phyloP scores from a whole-genome alignment of 2,329 filamentous ascomycete species.

The Aspergillus hortae region DNA sequence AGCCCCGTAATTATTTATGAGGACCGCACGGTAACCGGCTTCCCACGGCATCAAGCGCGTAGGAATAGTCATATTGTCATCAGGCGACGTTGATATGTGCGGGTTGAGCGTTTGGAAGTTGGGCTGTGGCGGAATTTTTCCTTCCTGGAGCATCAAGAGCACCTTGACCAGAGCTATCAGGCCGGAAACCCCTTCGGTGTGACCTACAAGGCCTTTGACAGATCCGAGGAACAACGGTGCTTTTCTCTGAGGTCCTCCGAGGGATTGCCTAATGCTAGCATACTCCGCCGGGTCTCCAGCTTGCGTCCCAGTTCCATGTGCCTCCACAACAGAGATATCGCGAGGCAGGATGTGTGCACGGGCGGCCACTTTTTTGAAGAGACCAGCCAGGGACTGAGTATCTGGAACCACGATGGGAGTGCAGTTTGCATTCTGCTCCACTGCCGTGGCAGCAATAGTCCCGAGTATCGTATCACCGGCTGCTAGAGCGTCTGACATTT shows the following conservation, averaged over 20 bases:
- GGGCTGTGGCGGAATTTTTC: slow-evolving; percentile 23
- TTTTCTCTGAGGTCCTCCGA: slow-evolving; percentile 16
- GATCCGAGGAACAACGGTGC: slow-evolving; percentile 22
- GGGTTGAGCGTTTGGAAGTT: slow-evolving; percentile 23
- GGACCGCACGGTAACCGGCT: slow-evolving; percentile 10
- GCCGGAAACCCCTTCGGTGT: slow-evolving; percentile 32
- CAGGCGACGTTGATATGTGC: slow-evolving; percentile 10
- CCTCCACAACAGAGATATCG: slow-evolving; percentile 30
- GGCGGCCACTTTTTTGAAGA: slow-evolving; percentile 26
- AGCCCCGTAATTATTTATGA: slow-evolving; percentile 32
- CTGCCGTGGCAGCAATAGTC: slow-evolving; percentile 30
- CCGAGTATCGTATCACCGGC: slow-evolving; percentile 46
- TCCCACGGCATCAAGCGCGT: slow-evolving; percentile 14
- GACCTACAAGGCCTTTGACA: slow-evolving; percentile 33
- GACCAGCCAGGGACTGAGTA: slow-evolving; percentile 20
- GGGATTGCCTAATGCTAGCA: slow-evolving; percentile 19
- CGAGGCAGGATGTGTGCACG: slow-evolving; percentile 19
- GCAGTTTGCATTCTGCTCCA: slow-evolving; percentile 35
- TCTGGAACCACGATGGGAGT: slow-evolving; percentile 19
- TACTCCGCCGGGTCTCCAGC: slow-evolving; percentile 31
- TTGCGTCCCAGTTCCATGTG: slow-evolving; percentile 32
- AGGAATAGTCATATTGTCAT: slow-evolving; percentile 17
- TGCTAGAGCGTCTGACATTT: slow-evolving; percentile 42
- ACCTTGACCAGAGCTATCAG: slow-evolving; percentile 28
- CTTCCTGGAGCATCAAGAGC: slow-evolving; percentile 27